A percentile compares a stretch with the other conserved stretches of the same genome.
Evolutionary conservation across 768 basidiomycete species (phyloP).

Genomic region (Tremella mesenterica): DNA sequence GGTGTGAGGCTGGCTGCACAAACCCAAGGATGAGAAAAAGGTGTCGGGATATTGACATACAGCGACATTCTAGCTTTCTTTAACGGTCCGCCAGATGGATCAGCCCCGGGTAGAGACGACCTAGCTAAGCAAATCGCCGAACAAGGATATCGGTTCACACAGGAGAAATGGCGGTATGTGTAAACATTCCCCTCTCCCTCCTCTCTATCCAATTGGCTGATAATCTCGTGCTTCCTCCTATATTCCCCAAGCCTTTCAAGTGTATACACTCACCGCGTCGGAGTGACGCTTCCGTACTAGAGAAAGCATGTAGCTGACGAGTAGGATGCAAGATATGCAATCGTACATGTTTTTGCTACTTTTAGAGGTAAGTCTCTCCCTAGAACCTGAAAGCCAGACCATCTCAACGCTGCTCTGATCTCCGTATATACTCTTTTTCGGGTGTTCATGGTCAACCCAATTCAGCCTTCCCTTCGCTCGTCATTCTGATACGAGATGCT

Average conservation of each 20-base stretch:
- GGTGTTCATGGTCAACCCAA: too few relatives aligned
- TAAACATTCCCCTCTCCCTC: not conserved
- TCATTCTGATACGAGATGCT: too few relatives aligned
- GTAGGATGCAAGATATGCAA: conserved; percentile 37
- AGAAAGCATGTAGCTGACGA: not conserved
- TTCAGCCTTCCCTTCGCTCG: too few relatives aligned
- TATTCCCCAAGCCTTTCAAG: not conserved
- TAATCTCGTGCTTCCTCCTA: not conserved
- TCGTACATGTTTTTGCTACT: conserved; percentile 31
- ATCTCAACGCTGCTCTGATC: too few relatives aligned
- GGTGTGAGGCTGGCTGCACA: too few relatives aligned
- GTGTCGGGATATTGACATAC: too few relatives aligned
- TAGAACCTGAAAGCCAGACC: too few relatives aligned
- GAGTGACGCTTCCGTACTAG: not conserved
- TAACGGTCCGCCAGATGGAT: conserved; percentile 32
- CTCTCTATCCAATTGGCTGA: too few relatives aligned
- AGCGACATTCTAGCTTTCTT: conserved; percentile 41
- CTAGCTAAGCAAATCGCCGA: conserved; percentile 33
- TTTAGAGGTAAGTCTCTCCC: conserved; percentile 38
- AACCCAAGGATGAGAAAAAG: too few relatives aligned
- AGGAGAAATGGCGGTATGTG: conserved; percentile 32
- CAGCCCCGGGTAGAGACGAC: conserved; percentile 21
- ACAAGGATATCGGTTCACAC: conserved; percentile 25
- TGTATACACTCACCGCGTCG: not conserved
- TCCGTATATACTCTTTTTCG: too few relatives aligned